phyloP scores from a whole-genome alignment of 176 grass and related monocot species.

The Aegilops tauschii region DNA sequence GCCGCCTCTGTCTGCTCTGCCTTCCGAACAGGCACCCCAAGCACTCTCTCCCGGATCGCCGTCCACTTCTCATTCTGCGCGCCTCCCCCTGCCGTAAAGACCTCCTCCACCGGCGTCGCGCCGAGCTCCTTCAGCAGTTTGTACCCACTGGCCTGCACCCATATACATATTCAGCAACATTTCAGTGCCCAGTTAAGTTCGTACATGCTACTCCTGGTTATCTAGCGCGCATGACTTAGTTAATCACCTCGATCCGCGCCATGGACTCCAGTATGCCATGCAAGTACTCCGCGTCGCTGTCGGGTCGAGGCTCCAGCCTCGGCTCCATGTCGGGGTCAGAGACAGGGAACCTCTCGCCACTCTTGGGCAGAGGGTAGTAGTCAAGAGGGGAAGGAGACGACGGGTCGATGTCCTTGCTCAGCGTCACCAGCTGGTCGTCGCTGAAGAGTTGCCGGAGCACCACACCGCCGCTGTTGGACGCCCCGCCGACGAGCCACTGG shows the following conservation, averaged over 20 bases:
- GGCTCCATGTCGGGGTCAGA: conserved; percentile 68
- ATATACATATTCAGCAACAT: not conserved
- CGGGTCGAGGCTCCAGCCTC: conserved; percentile 59
- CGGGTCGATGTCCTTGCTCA: conserved; percentile 56
- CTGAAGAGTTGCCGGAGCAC: conserved; percentile 73
- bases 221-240: no score
- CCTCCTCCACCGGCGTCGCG: conserved; percentile 51
- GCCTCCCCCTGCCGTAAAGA: conserved; percentile 67
- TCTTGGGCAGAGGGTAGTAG: conserved; percentile 67
- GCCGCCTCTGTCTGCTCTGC: conserved; percentile 69
- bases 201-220: not conserved
- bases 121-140: conserved; percentile 57
- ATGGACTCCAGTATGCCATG: conserved; percentile 78
- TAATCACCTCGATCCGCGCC: conserved; percentile 51
- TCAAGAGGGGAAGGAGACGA: conserved; percentile 45
- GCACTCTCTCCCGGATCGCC: conserved; percentile 60
- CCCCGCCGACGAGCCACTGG: conserved; percentile 80
- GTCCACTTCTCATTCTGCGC: conserved; percentile 69
- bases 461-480: conserved; percentile 66
- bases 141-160: conserved; percentile 54
- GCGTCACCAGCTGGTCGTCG: conserved; percentile 37
- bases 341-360: conserved; percentile 72
- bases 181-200: not conserved
- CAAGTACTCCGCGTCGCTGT: conserved; percentile 46
- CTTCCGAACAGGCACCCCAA: conserved; percentile 58